Percentiles rank a stretch among this genome's conserved stretches.
These are phyloP conservation scores for Euphrasia confusa DNA, from an alignment of 257 asterid species.

Conservation along the genomic window DNA sequence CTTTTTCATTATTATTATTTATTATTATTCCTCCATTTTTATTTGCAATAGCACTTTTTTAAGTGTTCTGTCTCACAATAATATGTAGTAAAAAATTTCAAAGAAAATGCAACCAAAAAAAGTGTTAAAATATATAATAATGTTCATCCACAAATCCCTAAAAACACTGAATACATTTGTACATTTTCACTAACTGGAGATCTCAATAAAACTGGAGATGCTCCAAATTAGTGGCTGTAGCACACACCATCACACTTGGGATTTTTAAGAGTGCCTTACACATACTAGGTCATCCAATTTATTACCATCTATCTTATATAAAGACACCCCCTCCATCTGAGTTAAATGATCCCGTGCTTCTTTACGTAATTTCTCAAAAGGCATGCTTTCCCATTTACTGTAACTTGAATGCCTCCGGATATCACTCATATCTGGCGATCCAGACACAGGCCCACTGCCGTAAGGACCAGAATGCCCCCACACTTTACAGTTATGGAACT, in stretches of 20 bases:
- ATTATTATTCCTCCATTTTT: no score
- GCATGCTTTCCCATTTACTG: slow-evolving; percentile 84
- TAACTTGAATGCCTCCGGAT: slow-evolving; percentile 68
- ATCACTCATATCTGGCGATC: slow-evolving; percentile 67
- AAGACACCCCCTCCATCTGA: slow-evolving; percentile 78
- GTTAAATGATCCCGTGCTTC: slow-evolving; percentile 55
- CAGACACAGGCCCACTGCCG: slow-evolving; percentile 72
- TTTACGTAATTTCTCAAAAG: slow-evolving; percentile 51
- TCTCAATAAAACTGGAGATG: background rate
- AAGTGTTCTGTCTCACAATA: no score
- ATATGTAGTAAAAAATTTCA: no score
- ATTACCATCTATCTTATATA: slow-evolving; percentile 96
- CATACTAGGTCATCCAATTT: slow-evolving; percentile 93
- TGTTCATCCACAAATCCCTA: no score
- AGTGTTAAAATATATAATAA: no score
- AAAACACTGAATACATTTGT: no score
- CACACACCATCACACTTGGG: slow-evolving; percentile 27
- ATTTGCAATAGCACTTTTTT: no score
- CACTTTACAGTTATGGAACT: slow-evolving; percentile 76
- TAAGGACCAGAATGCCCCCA: slow-evolving; percentile 71
- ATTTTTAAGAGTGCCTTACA: slow-evolving; percentile 53
- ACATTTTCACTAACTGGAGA: background rate
- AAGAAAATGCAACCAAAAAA: no score
- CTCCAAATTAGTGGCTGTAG: background rate
- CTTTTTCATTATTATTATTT: no score